Evolutionary conservation across 164 flowering plant species (phyloP).

Genomic region (Cinnamomum chago): DNA sequence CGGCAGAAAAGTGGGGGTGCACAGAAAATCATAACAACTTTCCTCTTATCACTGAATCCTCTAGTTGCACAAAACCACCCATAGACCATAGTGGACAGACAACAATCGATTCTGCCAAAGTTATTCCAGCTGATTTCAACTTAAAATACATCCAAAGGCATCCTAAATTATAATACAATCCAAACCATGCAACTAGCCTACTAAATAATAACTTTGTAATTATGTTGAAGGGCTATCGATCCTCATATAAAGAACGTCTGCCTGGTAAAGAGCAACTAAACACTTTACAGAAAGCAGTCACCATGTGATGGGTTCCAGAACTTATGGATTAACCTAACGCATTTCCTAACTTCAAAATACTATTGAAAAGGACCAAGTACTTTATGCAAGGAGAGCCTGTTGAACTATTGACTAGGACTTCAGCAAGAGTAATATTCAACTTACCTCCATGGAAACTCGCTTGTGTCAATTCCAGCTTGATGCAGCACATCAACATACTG

Average conservation of each 20-base stretch:
- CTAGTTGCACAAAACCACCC: no score
- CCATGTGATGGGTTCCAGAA: no score
- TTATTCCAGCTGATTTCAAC: no score
- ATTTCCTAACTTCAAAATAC: background rate
- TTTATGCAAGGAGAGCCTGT: background rate
- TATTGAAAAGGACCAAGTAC: background rate
- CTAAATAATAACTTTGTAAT: no score
- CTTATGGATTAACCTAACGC: background rate
- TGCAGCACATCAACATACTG: slow-evolving; percentile 97
- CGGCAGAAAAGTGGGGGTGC: no score
- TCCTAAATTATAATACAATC: background rate
- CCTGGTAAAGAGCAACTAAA: background rate
- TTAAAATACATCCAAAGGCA: no score
- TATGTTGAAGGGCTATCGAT: no score
- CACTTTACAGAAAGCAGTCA: background rate
- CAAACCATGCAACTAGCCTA: background rate
- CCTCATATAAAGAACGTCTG: background rate
- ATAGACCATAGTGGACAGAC: no score
- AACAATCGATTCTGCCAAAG: no score
- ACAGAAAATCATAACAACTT: no score
- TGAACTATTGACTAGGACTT: background rate
- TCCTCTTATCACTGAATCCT: no score
- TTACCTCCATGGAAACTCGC: slow-evolving; percentile 97
- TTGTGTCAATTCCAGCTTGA: slow-evolving; percentile 95
- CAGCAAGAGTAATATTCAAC: slow-evolving; percentile 5